Evolutionary conservation across 2,329 filamentous ascomycete species (phyloP).

Genomic region (Furcasterigmium sp.): DNA sequence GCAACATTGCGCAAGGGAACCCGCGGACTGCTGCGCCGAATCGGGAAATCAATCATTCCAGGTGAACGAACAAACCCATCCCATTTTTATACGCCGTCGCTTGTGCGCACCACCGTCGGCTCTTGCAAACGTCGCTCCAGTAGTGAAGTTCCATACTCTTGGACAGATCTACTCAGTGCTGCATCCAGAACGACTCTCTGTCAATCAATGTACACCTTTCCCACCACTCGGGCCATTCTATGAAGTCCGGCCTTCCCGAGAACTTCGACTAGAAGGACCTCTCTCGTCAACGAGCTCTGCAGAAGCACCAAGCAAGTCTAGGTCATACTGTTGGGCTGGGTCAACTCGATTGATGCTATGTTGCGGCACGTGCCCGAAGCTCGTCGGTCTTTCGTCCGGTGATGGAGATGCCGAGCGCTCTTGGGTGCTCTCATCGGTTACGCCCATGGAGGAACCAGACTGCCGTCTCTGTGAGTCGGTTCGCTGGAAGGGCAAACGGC

Average conservation of each 20-base stretch:
- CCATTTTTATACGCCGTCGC: background rate
- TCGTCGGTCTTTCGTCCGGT: conserved; percentile 44
- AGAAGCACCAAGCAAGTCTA: conserved; percentile 45
- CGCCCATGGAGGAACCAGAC: conserved; percentile 44
- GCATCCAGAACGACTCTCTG: too few species aligned
- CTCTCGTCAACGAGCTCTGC: conserved; percentile 50
- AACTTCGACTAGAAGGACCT: conserved; percentile 6
- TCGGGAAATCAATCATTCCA: too few species aligned
- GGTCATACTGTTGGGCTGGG: conserved; percentile 32
- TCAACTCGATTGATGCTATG: conserved; percentile 53
- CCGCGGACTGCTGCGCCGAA: too few species aligned
- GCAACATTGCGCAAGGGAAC: background rate
- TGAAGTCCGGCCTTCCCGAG: conserved; percentile 3
- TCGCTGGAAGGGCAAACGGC: conserved; percentile 50
- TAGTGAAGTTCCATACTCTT: too few species aligned
- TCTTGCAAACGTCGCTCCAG: too few species aligned
- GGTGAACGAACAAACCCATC: background rate
- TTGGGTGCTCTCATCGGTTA: conserved; percentile 39
- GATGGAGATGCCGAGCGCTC: conserved; percentile 27
- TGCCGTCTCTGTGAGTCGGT: conserved; percentile 46
- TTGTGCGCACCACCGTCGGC: conserved; percentile 1
- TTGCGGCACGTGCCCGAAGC: conserved; percentile 51
- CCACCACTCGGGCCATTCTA: conserved; percentile 1
- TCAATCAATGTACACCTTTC: too few species aligned
- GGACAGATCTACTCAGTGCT: too few species aligned